These are phyloP conservation scores for Phytophthora cryptogea DNA, from an alignment of 352 stramenopile genomes.

Conservation along the genomic window DNA sequence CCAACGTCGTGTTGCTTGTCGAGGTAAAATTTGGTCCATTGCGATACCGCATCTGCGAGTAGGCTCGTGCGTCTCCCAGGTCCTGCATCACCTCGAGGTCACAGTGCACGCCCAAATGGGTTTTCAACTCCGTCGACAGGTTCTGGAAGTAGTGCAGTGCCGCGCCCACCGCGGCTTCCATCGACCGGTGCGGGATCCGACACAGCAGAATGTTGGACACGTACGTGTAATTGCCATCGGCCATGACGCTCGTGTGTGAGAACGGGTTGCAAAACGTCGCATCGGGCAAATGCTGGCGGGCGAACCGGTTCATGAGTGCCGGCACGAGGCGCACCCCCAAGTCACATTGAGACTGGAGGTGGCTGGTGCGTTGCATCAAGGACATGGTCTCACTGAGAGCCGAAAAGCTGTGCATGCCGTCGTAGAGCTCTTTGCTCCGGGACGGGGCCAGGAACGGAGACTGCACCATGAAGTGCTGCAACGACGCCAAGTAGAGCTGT, in stretches of 20 bases:
- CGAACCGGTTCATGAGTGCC: slow-evolving; percentile 45
- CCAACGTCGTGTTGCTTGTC: slow-evolving; percentile 48
- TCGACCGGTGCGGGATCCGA: slow-evolving; percentile 44
- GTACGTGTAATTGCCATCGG: slow-evolving; percentile 49
- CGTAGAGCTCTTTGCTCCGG: slow-evolving; percentile 59
- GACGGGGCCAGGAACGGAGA: slow-evolving; percentile 50
- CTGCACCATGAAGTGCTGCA: slow-evolving; percentile 58
- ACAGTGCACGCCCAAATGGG: slow-evolving; percentile 33
- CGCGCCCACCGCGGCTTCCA: slow-evolving; percentile 38
- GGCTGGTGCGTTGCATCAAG: slow-evolving; percentile 28
- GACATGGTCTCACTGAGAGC: slow-evolving; percentile 24
- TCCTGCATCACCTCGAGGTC: slow-evolving; percentile 42
- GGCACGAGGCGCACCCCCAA: slow-evolving; percentile 38
- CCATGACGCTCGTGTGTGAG: slow-evolving; percentile 66
- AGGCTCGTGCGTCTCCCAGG: slow-evolving; percentile 32
- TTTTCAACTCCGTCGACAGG: slow-evolving; percentile 38
- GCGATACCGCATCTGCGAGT: slow-evolving; percentile 49
- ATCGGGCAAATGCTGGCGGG: slow-evolving; percentile 34
- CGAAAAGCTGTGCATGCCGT: slow-evolving; percentile 48
- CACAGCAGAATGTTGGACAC: slow-evolving; percentile 58
- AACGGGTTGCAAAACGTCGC: slow-evolving; percentile 44
- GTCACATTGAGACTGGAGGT: slow-evolving; percentile 45
- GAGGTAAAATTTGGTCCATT: slow-evolving; percentile 44
- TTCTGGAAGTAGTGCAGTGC: slow-evolving; percentile 44
- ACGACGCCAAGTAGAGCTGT: slow-evolving; percentile 63